Evolutionary conservation across 176 grass and related monocot species (phyloP), one percentile per base, ranked within the genome.

Genomic region (Aegilops speltoides): DNA sequence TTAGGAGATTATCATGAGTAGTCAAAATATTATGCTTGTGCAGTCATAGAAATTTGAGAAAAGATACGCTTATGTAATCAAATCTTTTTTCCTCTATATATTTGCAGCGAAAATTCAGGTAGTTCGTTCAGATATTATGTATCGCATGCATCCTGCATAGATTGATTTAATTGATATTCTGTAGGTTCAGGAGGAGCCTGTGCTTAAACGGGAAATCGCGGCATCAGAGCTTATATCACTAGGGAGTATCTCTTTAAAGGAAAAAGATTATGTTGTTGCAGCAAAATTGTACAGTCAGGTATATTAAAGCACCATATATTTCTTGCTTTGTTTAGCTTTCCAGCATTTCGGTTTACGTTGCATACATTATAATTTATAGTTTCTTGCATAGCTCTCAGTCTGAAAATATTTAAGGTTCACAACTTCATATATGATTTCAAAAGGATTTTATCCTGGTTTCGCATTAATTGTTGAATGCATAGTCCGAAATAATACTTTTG

Each of bases 211-310:
- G 40, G 75, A 77, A 66, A 34, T 41, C 23, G 14, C 0, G 22
- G 40, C 26, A 52, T 20, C 71, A 77, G 33, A 60, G 33, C 46
- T 85, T 38, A 67, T 66, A 41, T 85, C 73, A 54, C 73, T 85
- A 33, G 83, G 73, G 38, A 85, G 40, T 22, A 76, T 66, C 38
- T 73, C 72, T 25, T 75, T 85, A 46, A 62, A 64, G 38, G 66
- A 76, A 76, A 63, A 76, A 12, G 83, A 84, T 76, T 84, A 77
- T 84, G 6, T 50, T 76, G 46, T 61, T 19, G 72, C 83, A 76
- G 63, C 60, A 84, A 26, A 59, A 76, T 84, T 84, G 59, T 84
- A 65, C 40, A 76, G 72, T 52, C 74, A 84, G 72, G 83, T 76
- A 84, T 64, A 64, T 71, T 75, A 62, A 46, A 76, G 34, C 19